Conservation (phyloP, 352 stramenopile genomes). For the Globisporangium cylindrosporum region DNA sequence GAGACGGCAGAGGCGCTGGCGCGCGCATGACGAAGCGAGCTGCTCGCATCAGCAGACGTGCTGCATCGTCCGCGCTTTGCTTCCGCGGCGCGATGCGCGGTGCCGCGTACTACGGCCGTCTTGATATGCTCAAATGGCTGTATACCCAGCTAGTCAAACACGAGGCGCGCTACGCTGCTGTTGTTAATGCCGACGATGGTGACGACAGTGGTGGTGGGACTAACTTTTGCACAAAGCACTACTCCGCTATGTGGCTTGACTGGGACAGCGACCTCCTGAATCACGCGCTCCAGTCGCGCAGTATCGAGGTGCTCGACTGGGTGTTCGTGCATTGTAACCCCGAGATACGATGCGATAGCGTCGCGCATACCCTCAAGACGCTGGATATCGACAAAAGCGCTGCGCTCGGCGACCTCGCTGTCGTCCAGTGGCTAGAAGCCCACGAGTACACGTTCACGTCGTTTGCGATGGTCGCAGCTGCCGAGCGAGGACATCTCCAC, state of each 20-base stretch:
- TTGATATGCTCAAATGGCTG: conserved; percentile 11
- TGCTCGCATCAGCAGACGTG: neutral
- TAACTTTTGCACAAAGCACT: neutral
- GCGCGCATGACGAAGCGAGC: neutral
- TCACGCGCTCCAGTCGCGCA: neutral
- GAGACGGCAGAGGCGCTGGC: no score
- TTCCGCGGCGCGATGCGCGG: neutral
- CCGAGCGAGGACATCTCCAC: neutral
- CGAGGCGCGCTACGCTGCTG: neutral
- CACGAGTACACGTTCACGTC: neutral
- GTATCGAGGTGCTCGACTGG: neutral
- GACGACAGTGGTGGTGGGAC: neutral
- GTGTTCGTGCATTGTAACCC: neutral
- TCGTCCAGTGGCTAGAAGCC: neutral
- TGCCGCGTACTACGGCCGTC: neutral
- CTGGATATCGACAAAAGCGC: neutral
- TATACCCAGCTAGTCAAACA: neutral
- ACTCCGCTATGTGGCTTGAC: neutral
- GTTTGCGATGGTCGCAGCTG: neutral
- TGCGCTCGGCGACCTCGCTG: neutral
- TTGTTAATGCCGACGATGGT: neutral
- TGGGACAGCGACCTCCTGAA: neutral
- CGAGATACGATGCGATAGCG: neutral
- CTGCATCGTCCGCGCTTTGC: neutral
- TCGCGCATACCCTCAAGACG: neutral